Evolutionary conservation across 306 rosid genomes (phyloP).

Genomic region (Delonix regia): DNA sequence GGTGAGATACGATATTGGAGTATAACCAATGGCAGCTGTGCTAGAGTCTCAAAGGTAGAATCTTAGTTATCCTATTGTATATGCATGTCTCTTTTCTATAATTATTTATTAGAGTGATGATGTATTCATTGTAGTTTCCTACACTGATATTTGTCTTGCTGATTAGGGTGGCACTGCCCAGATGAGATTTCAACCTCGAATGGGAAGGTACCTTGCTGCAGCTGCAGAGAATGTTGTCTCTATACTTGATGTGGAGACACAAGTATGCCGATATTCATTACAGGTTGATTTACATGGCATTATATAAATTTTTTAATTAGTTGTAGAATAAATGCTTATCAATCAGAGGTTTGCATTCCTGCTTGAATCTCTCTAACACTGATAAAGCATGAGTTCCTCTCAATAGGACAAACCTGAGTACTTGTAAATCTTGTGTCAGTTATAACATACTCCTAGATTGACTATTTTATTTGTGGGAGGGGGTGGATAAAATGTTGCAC

Average conservation of each 20-base stretch:
- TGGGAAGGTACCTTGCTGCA: conserved; percentile 88
- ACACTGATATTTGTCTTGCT: conserved; percentile 25
- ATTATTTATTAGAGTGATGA: background rate
- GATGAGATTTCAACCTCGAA: conserved; percentile 93
- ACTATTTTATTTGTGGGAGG: background rate
- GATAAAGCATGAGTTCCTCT: background rate
- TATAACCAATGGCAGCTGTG: conserved; percentile 80
- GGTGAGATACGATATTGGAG: conserved; percentile 98
- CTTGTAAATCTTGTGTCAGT: background rate
- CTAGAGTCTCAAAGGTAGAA: conserved; percentile 72
- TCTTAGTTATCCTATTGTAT: conserved; percentile 6
- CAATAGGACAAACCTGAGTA: background rate
- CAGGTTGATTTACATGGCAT: conserved; percentile 50
- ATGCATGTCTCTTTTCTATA: background rate
- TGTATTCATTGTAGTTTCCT: conserved; percentile 23
- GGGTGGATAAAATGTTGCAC: background rate
- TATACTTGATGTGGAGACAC: conserved; percentile 89
- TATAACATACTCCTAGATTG: background rate
- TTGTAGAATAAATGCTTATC: background rate
- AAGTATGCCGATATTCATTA: conserved; percentile 68
- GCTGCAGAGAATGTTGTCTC: conserved; percentile 88
- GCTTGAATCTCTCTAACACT: background rate
- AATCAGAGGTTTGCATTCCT: background rate
- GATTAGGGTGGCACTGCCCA: conserved; percentile 87
- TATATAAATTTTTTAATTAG: background rate